These are phyloP conservation scores for Westerdykella sp. DNA, from an alignment of 2,329 filamentous ascomycete genomes.

Conservation along the genomic window DNA sequence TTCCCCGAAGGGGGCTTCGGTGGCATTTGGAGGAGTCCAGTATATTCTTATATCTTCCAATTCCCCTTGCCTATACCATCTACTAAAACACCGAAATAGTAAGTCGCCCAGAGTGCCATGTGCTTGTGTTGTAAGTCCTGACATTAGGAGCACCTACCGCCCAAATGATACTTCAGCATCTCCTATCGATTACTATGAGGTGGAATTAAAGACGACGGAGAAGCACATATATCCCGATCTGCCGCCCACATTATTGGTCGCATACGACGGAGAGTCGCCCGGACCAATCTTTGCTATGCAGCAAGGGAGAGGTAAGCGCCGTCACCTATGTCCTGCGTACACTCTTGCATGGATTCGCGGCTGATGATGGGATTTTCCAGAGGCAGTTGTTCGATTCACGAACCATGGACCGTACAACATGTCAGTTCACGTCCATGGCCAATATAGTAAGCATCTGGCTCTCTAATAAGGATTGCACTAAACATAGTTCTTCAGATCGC, in stretches of 20 bases:
- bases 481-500: constrained; percentile 14
- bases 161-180: constrained; percentile 29
- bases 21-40: constrained; percentile 28
- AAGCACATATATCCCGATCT: constrained; percentile 42
- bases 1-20: no score
- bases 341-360: neutral
- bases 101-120: constrained; percentile 9
- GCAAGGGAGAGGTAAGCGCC: constrained; percentile 35
- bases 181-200: constrained; percentile 44
- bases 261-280: constrained; percentile 52
- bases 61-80: constrained; percentile 44
- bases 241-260: constrained; percentile 37
- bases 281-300: constrained; percentile 50
- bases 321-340: constrained; percentile 19
- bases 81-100: constrained; percentile 40
- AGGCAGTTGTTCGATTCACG: constrained; percentile 49
- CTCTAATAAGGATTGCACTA: neutral
- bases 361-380: constrained; percentile 9
- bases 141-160: constrained; percentile 12
- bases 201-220: constrained; percentile 38
- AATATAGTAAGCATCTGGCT: constrained; percentile 30
- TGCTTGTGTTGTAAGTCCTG: neutral
- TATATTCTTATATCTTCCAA: constrained; percentile 37
- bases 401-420: constrained; percentile 44
- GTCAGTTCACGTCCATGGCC: constrained; percentile 52